Conservation (phyloP, 2,329 filamentous ascomycete species). For the Boeremia lycopersici region DNA sequence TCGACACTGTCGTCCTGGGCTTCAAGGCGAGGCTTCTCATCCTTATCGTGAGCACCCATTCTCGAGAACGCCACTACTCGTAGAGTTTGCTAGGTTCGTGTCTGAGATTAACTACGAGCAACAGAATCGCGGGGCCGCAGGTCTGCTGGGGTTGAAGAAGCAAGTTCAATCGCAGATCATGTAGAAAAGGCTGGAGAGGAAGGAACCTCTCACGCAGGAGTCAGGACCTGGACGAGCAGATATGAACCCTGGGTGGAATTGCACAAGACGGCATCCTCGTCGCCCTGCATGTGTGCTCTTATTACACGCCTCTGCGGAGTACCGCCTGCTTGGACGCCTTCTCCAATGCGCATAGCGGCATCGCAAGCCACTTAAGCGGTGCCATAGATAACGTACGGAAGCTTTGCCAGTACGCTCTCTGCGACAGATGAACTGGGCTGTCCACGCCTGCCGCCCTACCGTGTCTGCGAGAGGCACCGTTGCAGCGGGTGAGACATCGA, state of each 20-base stretch:
- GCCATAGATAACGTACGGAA: constrained; percentile 14
- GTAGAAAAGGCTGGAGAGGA: not conserved
- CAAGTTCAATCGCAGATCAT: constrained; percentile 15
- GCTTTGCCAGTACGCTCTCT: not conserved
- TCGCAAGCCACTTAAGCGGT: constrained; percentile 21
- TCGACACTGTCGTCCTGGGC: constrained; percentile 29
- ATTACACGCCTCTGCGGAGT: constrained; percentile 5
- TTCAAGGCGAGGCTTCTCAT: constrained; percentile 21
- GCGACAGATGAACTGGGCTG: constrained; percentile 2
- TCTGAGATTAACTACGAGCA: not conserved
- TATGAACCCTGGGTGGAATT: not conserved
- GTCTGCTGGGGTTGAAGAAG: not conserved
- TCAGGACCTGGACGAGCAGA: not conserved
- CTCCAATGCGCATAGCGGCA: not conserved
- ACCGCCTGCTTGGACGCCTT: constrained; percentile 2
- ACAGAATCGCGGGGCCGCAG: not conserved
- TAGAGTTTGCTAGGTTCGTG: not conserved
- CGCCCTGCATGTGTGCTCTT: constrained; percentile 12
- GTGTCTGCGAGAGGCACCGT: not conserved
- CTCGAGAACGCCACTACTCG: not conserved
- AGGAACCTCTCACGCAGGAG: not conserved
- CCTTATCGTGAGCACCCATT: constrained; percentile 6
- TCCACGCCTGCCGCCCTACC: not conserved
- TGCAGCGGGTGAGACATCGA: constrained; percentile 5
- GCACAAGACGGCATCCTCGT: not conserved